Evolutionary conservation across 108 stramenopile species (phyloP), one percentile per base, ranked within the genome.

Genomic region (Discostella stelligeroides): DNA sequence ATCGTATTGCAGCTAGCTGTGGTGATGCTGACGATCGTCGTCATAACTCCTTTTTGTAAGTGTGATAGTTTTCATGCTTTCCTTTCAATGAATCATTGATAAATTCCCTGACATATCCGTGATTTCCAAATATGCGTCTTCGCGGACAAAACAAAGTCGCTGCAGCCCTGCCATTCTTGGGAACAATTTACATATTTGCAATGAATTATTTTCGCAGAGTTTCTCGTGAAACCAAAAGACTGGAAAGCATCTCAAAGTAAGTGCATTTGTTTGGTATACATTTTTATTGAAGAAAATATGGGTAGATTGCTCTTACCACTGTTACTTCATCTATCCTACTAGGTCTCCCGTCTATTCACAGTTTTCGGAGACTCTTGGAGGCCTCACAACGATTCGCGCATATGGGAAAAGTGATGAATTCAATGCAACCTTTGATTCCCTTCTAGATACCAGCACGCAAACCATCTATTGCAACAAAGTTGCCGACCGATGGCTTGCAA

Each of bases 291-390:
- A 53, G 27, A 53, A 12, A 7, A 23, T 27, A 24, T 53, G n/a
- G n/a, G n/a, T n/a, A n/a, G n/a, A n/a, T 34, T 34, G 34, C 5
- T 6, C 23, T 24, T 25, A 0, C 24, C 11, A 53, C 24, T 12
- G 27, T 4, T 23, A 27, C 51, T 23, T 53, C 24, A 8, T 25
- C 24, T 20, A 34, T 34, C 6, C 34, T 34, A 8, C 17, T 53
- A 56, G 97, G 56, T 90, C 89, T n/a, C 98, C 98, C 20, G 86
- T 98, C 4, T 98, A 89, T 81, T 83, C 94, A 12, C 92, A 94
- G 47, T 98, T 98, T 72, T 81, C 88, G n/a, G 96, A 98, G 88
- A 94, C 94, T 10, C 73, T 98, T 15, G 89, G 87, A 23, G 98
- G 98, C 1, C 74, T 95, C 14, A 63, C 85, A 28, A 95, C 96